Evolutionary conservation across 495 filamentous ascomycete species (phyloP).

Genomic region (Xanthoparmelia taractica): DNA sequence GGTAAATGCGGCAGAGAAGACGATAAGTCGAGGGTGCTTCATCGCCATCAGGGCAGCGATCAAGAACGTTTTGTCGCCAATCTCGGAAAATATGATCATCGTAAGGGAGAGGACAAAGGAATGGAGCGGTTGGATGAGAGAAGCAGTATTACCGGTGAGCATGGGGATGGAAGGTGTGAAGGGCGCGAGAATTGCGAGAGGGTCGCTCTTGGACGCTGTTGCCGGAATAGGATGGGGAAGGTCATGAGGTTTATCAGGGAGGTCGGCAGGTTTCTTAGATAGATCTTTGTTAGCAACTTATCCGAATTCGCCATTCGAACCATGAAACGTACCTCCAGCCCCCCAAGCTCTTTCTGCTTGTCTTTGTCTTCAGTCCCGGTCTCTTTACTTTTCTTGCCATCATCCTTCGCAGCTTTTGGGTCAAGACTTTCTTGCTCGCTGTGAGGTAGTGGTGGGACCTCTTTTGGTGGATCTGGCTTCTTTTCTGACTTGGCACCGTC

Average conservation of each 20-base stretch:
- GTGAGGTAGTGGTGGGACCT: slow-evolving; percentile 71
- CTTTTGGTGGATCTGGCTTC: slow-evolving; percentile 73
- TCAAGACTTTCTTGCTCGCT: slow-evolving; percentile 58
- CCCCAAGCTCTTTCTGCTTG: slow-evolving; percentile 41
- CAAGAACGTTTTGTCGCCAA: slow-evolving; percentile 97
- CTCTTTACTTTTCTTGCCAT: slow-evolving; percentile 34
- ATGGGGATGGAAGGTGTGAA: slow-evolving; percentile 31
- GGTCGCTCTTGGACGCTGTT: slow-evolving; percentile 55
- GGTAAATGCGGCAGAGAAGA: slow-evolving; percentile 88
- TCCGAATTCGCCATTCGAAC: slow-evolving; percentile 5
- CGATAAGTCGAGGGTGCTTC: slow-evolving; percentile 87
- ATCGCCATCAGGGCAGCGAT: slow-evolving; percentile 98
- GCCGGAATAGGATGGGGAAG: slow-evolving; percentile 66
- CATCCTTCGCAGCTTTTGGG: slow-evolving; percentile 35
- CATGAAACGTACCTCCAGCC: slow-evolving; percentile 54
- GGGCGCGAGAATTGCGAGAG: slow-evolving; percentile 54
- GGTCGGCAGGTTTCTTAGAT: slow-evolving; percentile 68
- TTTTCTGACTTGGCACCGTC: slow-evolving; percentile 56
- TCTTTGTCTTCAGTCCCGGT: slow-evolving; percentile 25
- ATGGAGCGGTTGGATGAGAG: slow-evolving; percentile 76
- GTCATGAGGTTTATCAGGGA: slow-evolving; percentile 74
- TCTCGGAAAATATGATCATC: slow-evolving; percentile 96
- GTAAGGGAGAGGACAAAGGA: slow-evolving; percentile 87
- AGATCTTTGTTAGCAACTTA: slow-evolving; percentile 19
- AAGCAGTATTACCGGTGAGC: slow-evolving; percentile 43